Percentiles rank a stretch among this genome's conserved stretches.
These are phyloP conservation scores for Lizonia empirigonia DNA, from an alignment of 2,329 filamentous ascomycete species.

Conservation along the genomic window DNA sequence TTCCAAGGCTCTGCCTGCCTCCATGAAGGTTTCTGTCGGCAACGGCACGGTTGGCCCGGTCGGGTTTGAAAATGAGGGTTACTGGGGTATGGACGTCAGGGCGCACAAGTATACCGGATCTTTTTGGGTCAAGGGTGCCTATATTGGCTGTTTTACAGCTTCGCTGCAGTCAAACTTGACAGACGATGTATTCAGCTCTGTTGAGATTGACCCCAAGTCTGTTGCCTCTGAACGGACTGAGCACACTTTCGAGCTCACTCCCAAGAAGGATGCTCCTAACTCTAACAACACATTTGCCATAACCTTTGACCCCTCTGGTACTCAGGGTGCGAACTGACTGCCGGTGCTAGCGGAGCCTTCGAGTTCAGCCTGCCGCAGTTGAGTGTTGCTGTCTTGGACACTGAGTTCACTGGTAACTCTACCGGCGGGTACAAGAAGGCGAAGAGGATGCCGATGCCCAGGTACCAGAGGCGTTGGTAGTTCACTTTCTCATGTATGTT, in stretches of 20 bases:
- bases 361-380: constrained; percentile 60
- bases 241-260: constrained; percentile 48
- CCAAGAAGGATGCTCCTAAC: constrained; percentile 49
- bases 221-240: constrained; percentile 48
- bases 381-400: constrained; percentile 62
- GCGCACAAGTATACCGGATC: constrained; percentile 57
- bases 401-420: constrained; percentile 20
- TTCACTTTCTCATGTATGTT: too few relatives aligned
- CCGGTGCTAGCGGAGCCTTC: constrained; percentile 55
- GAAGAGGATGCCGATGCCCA: constrained; percentile 10
- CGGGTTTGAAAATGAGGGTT: constrained; percentile 58
- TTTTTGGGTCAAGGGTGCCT: constrained; percentile 54
- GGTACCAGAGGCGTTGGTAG: constrained; percentile 14
- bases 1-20: constrained; percentile 53
- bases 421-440: constrained; percentile 14
- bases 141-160: constrained; percentile 47
- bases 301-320: constrained; percentile 54
- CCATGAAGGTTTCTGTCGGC: constrained; percentile 49
- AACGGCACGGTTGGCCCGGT: constrained; percentile 47
- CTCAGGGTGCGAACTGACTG: constrained; percentile 26
- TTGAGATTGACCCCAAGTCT: constrained; percentile 37
- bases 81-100: constrained; percentile 59
- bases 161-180: constrained; percentile 50
- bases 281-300: constrained; percentile 60
- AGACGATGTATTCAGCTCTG: constrained; percentile 49